Evolutionary conservation across 2,329 filamentous ascomycete genomes (phyloP).

Genomic region (Sarocladiaceae sp.): DNA sequence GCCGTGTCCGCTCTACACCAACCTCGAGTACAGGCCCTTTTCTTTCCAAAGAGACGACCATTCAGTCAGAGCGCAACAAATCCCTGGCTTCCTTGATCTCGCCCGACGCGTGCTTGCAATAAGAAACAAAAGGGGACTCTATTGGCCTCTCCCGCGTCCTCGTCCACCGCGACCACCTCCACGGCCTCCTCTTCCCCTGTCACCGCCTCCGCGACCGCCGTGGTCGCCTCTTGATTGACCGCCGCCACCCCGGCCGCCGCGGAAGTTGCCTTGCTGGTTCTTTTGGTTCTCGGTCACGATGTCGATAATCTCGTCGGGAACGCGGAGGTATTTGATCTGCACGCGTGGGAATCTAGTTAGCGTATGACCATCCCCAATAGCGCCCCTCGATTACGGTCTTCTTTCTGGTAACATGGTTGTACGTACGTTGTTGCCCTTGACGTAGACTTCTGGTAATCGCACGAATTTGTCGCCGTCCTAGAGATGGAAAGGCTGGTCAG

Average conservation of each 20-base stretch:
- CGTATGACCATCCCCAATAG: not conserved
- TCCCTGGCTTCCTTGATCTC: not conserved
- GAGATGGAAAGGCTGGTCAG: too few relatives aligned
- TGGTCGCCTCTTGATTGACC: slow-evolving; percentile 54
- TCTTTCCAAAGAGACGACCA: not conserved
- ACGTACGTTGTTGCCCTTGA: slow-evolving; percentile 91
- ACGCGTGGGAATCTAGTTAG: not conserved
- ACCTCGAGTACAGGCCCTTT: too few relatives aligned
- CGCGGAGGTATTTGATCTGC: slow-evolving; percentile 97
- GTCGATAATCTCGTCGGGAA: slow-evolving; percentile 95
- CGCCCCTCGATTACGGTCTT: not conserved
- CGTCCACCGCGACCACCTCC: slow-evolving; percentile 31
- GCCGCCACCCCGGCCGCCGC: slow-evolving; percentile 59
- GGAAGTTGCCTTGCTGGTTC: slow-evolving; percentile 51
- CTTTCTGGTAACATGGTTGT: not conserved
- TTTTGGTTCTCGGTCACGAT: slow-evolving; percentile 89
- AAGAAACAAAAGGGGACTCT: not conserved
- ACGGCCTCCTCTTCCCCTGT: slow-evolving; percentile 31
- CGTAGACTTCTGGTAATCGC: slow-evolving; percentile 86
- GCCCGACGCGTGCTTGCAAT: not conserved
- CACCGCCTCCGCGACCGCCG: slow-evolving; percentile 47
- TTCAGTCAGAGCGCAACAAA: not conserved
- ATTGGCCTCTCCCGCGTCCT: slow-evolving; percentile 27
- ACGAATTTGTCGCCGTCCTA: slow-evolving; percentile 94
- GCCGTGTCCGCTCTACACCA: too few relatives aligned